phyloP scores from a whole-genome alignment of 805 yeast genomes.

The Hanseniaspora vineae region DNA sequence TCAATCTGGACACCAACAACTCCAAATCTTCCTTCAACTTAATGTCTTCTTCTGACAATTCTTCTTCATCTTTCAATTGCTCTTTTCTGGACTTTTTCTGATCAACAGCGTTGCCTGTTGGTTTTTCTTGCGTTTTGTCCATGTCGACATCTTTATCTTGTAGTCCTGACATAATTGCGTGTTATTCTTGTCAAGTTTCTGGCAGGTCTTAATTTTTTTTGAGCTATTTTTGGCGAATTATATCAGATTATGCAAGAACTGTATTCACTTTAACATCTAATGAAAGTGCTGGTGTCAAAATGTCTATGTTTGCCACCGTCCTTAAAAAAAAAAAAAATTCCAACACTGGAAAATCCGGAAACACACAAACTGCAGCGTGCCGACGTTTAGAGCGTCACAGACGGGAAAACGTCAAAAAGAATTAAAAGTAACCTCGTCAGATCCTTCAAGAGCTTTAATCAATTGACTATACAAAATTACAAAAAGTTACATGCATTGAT shows the following conservation, averaged over 20 bases:
- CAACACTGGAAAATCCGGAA: not conserved
- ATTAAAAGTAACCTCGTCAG: too few species aligned
- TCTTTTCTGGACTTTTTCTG: slow-evolving; percentile 11
- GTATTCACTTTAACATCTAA: too few species aligned
- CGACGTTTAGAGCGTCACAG: not conserved
- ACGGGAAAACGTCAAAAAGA: too few species aligned
- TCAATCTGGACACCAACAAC: slow-evolving; percentile 66
- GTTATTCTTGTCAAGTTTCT: not conserved
- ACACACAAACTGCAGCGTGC: not conserved
- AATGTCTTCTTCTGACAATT: slow-evolving; percentile 85
- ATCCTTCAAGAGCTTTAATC: too few species aligned
- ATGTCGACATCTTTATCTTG: not conserved
- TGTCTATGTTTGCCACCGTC: not conserved
- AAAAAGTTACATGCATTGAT: too few species aligned
- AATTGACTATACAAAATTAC: too few species aligned
- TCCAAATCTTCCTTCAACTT: slow-evolving; percentile 80
- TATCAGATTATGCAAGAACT: too few species aligned
- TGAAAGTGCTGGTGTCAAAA: too few species aligned
- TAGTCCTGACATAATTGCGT: not conserved
- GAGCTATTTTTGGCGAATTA: not conserved
- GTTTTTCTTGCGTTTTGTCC: not conserved
- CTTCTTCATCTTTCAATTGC: slow-evolving; percentile 47
- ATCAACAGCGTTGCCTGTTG: not conserved
- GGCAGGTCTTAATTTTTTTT: not conserved
- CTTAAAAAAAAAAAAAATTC: not conserved